Percentiles rank a stretch among this genome's conserved stretches.
Evolutionary conservation across 306 rosid genomes (phyloP).

Genomic region (Calophaca sinica): DNA sequence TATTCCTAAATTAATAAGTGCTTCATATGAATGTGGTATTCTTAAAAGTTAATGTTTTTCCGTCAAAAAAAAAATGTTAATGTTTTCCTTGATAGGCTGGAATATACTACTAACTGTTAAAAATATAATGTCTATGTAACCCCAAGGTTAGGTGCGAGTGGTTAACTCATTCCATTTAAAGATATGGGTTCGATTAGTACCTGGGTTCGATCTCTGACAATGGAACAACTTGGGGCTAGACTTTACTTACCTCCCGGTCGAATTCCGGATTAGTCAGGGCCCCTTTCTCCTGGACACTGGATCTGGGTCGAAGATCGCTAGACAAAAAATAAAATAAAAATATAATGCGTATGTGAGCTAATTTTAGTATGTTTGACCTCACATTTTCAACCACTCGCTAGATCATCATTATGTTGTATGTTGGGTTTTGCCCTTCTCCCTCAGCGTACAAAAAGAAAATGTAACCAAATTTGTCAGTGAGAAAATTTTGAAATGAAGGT

Average conservation of each 20-base stretch:
- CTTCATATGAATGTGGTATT: not conserved
- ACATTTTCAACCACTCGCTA: not conserved
- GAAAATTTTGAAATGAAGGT: not conserved
- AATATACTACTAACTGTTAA: not conserved
- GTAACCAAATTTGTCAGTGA: not conserved
- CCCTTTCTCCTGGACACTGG: no score
- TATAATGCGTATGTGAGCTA: not conserved
- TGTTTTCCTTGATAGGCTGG: conserved; percentile 5
- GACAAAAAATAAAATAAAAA: no score
- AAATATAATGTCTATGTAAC: not conserved
- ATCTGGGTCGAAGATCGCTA: no score
- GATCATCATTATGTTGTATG: not conserved
- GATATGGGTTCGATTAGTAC: no score
- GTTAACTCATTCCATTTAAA: no score
- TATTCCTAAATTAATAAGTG: not conserved
- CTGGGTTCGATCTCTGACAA: no score
- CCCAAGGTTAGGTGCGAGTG: no score
- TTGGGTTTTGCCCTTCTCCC: not conserved
- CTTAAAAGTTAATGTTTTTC: not conserved
- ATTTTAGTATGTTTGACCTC: not conserved
- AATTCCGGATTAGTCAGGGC: no score
- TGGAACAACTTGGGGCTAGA: no score
- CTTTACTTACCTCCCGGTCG: no score
- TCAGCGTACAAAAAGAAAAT: not conserved
- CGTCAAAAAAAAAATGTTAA: not conserved